Percentiles rank a stretch among this genome's conserved stretches.
Conservation (phyloP, 1,284 basidiomycete genomes). For the Athelia psychrophila region DNA sequence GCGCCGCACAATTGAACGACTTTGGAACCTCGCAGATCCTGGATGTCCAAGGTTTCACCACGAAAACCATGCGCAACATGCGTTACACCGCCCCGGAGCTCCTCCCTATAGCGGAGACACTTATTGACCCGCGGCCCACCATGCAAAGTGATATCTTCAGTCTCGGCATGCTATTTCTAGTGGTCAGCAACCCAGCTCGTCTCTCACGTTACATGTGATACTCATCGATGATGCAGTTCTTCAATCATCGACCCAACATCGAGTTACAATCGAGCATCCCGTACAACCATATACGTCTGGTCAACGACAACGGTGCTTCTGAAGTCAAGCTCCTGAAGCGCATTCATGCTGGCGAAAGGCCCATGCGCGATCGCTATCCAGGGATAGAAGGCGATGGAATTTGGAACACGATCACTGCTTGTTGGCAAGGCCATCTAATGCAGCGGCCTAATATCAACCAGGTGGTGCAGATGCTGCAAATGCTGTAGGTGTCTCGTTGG, state of each 20-base stretch:
- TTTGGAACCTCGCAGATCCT: slow-evolving; percentile 17
- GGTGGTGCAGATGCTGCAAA: background rate
- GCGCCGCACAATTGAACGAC: slow-evolving; percentile 18
- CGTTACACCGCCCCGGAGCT: slow-evolving; percentile 25
- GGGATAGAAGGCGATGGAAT: background rate
- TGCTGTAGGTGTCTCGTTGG: background rate
- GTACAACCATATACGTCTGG: background rate
- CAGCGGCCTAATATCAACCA: background rate
- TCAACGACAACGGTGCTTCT: background rate
- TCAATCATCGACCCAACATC: background rate
- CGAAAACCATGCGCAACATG: slow-evolving; percentile 15
- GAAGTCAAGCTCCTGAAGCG: background rate
- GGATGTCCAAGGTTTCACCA: slow-evolving; percentile 18
- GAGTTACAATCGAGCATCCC: background rate
- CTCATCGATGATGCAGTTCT: background rate
- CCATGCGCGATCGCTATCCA: background rate
- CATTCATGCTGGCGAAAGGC: background rate
- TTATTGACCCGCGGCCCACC: slow-evolving; percentile 6
- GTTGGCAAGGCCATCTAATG: background rate
- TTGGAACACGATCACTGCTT: background rate
- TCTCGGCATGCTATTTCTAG: slow-evolving; percentile 20
- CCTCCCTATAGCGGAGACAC: slow-evolving; percentile 7
- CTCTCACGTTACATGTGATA: background rate
- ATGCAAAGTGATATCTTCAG: slow-evolving; percentile 19
- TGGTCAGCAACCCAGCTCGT: slow-evolving; percentile 13